A percentile compares a stretch with the other conserved stretches of the same genome.
phyloP scores from a whole-genome alignment of 2,329 filamentous ascomycete species.

The Epichloe bromicola region DNA sequence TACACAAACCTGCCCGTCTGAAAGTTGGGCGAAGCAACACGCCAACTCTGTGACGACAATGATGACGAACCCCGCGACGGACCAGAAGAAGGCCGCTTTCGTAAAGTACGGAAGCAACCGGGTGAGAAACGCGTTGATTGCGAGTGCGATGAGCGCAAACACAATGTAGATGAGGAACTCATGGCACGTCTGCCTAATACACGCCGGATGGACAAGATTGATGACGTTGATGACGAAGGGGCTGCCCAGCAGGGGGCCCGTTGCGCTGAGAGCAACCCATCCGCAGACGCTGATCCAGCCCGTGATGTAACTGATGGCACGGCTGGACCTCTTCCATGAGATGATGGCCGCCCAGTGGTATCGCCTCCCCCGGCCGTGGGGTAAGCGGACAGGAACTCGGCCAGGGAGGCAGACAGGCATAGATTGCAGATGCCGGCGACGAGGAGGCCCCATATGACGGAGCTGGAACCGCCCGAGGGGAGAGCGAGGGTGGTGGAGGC shows the following conservation, averaged over 20 bases:
- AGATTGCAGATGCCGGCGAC: conserved; percentile 56
- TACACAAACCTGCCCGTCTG: conserved; percentile 54
- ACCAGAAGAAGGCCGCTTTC: conserved; percentile 59
- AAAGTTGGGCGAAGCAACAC: conserved; percentile 50
- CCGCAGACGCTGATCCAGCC: conserved; percentile 64
- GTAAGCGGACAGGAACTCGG: conserved; percentile 58
- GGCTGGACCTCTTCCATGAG: conserved; percentile 45
- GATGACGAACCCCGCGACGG: conserved; percentile 51
- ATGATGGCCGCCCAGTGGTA: conserved; percentile 63
- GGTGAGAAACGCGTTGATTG: conserved; percentile 51
- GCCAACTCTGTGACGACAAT: conserved; percentile 58
- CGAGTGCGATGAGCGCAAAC: conserved; percentile 46
- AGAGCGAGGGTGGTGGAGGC: conserved; percentile 37
- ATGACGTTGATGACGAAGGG: conserved; percentile 55
- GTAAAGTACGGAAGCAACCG: conserved; percentile 49
- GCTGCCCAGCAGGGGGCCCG: conserved; percentile 50
- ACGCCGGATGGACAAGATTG: conserved; percentile 44
- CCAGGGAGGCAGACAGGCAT: conserved; percentile 54
- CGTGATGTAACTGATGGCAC: conserved; percentile 54
- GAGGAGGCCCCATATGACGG: conserved; percentile 58
- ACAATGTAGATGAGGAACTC: conserved; percentile 61
- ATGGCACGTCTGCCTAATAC: conserved; percentile 50
- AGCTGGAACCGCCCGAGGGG: conserved; percentile 56
- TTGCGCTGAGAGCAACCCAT: conserved; percentile 57
- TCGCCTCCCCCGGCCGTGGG: conserved; percentile 48